Evolutionary conservation across 139 green algal species (phyloP).

Genomic region (Trebouxia sp.): DNA sequence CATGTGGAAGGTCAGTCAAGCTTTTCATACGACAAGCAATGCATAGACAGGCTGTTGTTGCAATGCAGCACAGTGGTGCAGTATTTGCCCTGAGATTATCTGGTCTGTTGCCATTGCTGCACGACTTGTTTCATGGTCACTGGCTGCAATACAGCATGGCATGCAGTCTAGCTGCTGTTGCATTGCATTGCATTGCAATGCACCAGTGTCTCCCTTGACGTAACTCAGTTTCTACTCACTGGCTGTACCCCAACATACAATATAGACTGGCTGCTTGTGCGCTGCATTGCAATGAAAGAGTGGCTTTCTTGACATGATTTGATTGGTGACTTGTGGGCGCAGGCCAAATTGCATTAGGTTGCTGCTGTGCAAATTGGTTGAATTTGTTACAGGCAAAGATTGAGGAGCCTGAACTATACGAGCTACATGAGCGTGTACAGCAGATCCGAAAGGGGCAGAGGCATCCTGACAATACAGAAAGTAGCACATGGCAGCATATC

Average conservation of each 20-base stretch:
- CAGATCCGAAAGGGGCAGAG: background rate
- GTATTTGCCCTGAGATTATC: background rate
- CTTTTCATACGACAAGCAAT: background rate
- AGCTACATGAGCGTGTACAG: background rate
- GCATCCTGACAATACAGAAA: background rate
- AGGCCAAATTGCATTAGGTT: background rate
- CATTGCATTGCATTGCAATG: no score
- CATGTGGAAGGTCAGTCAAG: constrained; percentile 4
- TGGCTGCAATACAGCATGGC: no score
- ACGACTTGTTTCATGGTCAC: no score
- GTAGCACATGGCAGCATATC: background rate
- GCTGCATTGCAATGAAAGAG: no score
- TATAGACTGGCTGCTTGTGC: no score
- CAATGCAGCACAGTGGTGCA: background rate
- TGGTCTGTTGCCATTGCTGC: no score
- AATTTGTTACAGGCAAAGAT: background rate
- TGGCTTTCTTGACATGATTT: no score
- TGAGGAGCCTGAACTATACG: constrained; percentile 1
- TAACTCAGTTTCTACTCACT: no score
- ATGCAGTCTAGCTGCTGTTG: no score
- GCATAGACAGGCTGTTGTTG: background rate
- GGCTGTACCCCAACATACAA: no score
- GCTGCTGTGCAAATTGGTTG: background rate
- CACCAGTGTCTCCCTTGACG: no score
- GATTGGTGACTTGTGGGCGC: background rate